Evolutionary conservation across 345 rosid genomes (phyloP).

Genomic region (Euclidium syriacum): DNA sequence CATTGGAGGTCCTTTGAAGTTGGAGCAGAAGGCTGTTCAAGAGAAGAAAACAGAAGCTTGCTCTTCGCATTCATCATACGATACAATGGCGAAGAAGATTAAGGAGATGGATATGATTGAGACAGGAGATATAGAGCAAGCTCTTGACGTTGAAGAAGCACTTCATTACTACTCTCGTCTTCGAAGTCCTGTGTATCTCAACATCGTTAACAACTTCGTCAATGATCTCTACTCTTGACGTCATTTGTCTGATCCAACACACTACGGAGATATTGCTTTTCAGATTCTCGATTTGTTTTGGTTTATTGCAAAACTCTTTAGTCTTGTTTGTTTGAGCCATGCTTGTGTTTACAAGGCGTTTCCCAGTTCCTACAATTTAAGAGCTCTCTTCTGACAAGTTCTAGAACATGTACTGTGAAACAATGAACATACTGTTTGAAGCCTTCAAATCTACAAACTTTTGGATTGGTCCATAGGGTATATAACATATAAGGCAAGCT

Average conservation of each 20-base stretch:
- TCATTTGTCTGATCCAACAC: background rate
- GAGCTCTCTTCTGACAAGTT: background rate
- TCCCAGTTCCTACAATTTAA: background rate
- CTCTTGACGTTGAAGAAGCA: conserved; percentile 85
- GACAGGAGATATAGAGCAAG: conserved; percentile 63
- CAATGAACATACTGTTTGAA: background rate
- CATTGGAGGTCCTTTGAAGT: background rate
- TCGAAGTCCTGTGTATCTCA: conserved; percentile 69
- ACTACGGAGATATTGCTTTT: background rate
- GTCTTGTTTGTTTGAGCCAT: background rate
- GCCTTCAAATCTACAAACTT: background rate
- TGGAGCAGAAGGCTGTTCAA: conserved; percentile 5
- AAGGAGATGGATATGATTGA: conserved; percentile 72
- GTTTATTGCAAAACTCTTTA: background rate
- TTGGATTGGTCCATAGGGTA: background rate
- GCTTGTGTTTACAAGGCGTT: background rate
- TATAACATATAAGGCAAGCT: conserved; percentile 5
- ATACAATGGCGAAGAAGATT: conserved; percentile 58
- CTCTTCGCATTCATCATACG: background rate
- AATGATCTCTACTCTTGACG: conserved; percentile 50
- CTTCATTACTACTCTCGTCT: conserved; percentile 76
- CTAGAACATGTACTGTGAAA: background rate
- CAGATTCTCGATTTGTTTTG: background rate
- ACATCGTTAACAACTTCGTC: conserved; percentile 78
- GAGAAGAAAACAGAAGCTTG: conserved; percentile 17